Evolutionary conservation across 108 stramenopile species (phyloP).

Genomic region (Poteriospumella lacustris): DNA sequence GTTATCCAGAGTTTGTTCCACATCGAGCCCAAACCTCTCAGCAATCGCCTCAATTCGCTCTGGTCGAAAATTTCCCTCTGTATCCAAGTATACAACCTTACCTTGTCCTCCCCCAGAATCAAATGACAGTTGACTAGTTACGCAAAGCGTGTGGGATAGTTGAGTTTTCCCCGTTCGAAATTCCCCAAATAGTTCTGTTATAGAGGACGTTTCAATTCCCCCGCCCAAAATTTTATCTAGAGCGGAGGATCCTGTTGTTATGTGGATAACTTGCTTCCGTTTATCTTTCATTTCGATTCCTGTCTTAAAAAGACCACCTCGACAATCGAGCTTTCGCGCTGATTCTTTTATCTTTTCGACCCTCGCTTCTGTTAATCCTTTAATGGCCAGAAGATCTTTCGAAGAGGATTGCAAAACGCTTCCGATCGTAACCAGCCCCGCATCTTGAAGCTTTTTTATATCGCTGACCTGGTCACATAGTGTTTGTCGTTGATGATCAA

Average conservation of each 20-base stretch:
- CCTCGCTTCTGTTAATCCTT: constrained; percentile 54
- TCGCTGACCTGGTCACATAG: constrained; percentile 12
- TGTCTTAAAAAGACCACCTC: neutral
- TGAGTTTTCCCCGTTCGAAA: constrained; percentile 64
- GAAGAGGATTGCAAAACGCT: constrained; percentile 11
- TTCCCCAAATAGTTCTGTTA: constrained; percentile 61
- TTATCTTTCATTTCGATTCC: constrained; percentile 25
- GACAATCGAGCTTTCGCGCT: constrained; percentile 40
- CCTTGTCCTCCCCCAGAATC: constrained; percentile 45
- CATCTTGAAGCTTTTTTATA: constrained; percentile 26
- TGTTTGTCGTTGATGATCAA: neutral
- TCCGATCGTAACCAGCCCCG: constrained; percentile 16
- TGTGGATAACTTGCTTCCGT: constrained; percentile 26
- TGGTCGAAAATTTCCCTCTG: constrained; percentile 53
- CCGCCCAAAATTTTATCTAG: constrained; percentile 58
- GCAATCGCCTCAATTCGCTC: constrained; percentile 58
- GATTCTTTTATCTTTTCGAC: constrained; percentile 50
- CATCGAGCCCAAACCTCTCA: constrained; percentile 56
- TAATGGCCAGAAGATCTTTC: constrained; percentile 38
- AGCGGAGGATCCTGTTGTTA: constrained; percentile 50
- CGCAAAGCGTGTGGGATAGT: constrained; percentile 51
- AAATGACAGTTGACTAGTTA: constrained; percentile 54
- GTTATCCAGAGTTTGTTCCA: constrained; percentile 50
- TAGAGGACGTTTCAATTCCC: constrained; percentile 53
- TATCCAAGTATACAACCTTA: constrained; percentile 40